Percentiles rank a stretch among this genome's conserved stretches.
Evolutionary conservation across 352 stramenopile species (phyloP).

Genomic region (Globisporangium sylvaticum): DNA sequence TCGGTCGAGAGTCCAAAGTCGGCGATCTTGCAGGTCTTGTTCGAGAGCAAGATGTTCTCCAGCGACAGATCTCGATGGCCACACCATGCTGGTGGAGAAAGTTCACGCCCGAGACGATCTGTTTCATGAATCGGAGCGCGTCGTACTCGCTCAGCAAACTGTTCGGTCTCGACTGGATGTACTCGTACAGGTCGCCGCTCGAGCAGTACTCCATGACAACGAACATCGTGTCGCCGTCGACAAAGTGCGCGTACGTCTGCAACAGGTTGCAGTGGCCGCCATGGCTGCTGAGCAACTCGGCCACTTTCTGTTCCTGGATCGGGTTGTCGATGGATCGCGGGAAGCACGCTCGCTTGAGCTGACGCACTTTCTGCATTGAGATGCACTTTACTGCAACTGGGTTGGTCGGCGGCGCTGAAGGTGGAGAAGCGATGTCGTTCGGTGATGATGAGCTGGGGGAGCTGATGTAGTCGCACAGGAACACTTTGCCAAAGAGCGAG

Average conservation of each 20-base stretch:
- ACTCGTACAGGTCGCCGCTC: slow-evolving; percentile 9
- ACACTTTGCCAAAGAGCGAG: not conserved
- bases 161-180: not conserved
- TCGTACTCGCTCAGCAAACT: not conserved
- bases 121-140: not conserved
- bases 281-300: not conserved
- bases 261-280: slow-evolving; percentile 1
- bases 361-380: not conserved
- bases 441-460: not conserved
- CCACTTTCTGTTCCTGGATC: not conserved
- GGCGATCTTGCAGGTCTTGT: slow-evolving; percentile 40
- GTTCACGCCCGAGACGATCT: slow-evolving; percentile 2
- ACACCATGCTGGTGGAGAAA: slow-evolving; percentile 18
- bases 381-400: not conserved
- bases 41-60: slow-evolving; percentile 48
- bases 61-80: slow-evolving; percentile 57
- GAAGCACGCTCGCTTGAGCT: not conserved
- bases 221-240: slow-evolving; percentile 3
- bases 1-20: slow-evolving; percentile 43
- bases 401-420: not conserved
- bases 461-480: not conserved
- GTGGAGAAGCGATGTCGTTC: too few species aligned
- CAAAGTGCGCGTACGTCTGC: not conserved
- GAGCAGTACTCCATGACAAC: slow-evolving; percentile 14
- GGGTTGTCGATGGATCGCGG: not conserved